phyloP scores from a whole-genome alignment of 495 filamentous ascomycete species.

The Trichoderma asperelloides region DNA sequence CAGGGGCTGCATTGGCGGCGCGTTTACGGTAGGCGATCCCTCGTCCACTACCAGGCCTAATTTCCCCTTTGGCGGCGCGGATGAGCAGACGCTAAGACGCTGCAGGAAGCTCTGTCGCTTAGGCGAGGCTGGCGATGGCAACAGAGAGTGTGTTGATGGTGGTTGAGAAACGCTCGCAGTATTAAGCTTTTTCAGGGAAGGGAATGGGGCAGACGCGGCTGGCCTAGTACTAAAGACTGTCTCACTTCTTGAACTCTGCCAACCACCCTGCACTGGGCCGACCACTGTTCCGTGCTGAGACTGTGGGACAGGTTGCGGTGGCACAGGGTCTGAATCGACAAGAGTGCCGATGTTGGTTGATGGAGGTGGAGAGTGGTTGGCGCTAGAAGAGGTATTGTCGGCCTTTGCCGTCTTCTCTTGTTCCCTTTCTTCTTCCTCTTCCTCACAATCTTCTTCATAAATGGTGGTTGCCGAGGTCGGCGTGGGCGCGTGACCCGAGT shows the following conservation, averaged over 20 bases:
- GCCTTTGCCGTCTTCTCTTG: constrained; percentile 24
- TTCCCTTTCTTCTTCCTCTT: constrained; percentile 12
- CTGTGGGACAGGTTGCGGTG: background rate
- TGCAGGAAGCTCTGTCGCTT: background rate
- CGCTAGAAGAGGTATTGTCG: constrained; percentile 21
- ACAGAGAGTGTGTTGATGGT: background rate
- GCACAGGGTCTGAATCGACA: background rate
- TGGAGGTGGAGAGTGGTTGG: background rate
- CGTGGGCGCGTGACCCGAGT: constrained; percentile 47
- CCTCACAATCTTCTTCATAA: constrained; percentile 25
- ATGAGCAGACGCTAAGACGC: background rate
- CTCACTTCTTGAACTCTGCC: background rate
- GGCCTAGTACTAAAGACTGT: background rate
- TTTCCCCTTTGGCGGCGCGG: constrained; percentile 2
- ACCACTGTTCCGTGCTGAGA: background rate
- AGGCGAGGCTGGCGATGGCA: background rate
- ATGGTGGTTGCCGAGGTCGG: constrained; percentile 38
- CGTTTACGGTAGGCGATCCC: constrained; percentile 1
- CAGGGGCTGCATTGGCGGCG: constrained; percentile 11
- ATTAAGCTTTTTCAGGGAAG: background rate
- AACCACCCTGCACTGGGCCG: background rate
- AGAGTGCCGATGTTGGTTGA: background rate
- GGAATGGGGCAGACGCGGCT: background rate
- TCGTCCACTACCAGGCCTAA: background rate
- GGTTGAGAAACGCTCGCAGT: background rate